These are phyloP conservation scores for Pseudotsuga menziesii DNA, from an alignment of 75 land plant species.

Conservation along the genomic window DNA sequence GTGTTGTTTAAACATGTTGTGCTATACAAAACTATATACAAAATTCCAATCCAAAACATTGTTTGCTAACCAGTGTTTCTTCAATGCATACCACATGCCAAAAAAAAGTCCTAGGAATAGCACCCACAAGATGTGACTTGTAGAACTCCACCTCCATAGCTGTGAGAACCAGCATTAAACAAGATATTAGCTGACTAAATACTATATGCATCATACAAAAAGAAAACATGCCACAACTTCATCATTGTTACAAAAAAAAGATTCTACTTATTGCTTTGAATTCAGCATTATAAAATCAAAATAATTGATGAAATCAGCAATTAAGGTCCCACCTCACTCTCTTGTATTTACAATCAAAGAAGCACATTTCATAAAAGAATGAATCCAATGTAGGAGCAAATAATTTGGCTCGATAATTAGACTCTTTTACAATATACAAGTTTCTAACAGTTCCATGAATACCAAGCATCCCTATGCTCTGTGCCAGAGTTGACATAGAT, in stretches of 20 bases:
- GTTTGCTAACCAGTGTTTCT: constrained; percentile 99
- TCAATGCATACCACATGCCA: constrained; percentile 87
- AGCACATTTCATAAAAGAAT: too few species aligned
- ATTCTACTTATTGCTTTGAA: background rate
- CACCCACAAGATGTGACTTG: constrained; percentile 71
- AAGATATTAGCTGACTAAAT: constrained; percentile 12
- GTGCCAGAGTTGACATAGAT: too few species aligned
- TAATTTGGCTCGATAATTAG: too few species aligned
- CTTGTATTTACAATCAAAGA: background rate
- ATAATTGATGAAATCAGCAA: background rate
- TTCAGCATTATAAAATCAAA: background rate
- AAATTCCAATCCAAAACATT: constrained; percentile 88
- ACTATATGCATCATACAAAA: constrained; percentile 1
- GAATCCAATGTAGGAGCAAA: too few species aligned
- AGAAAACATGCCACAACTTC: background rate
- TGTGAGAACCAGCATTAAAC: constrained; percentile 16
- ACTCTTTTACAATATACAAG: too few species aligned
- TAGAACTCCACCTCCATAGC: constrained; percentile 84
- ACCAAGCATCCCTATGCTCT: too few species aligned
- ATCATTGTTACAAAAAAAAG: background rate
- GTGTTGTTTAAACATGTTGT: background rate
- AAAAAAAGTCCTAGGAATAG: constrained; percentile 87
- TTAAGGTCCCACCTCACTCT: background rate
- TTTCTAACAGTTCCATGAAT: too few species aligned
- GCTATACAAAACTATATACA: constrained; percentile 77